Evolutionary conservation across 768 basidiomycete genomes (phyloP).

Genomic region (Pisolithus marmoratus): DNA sequence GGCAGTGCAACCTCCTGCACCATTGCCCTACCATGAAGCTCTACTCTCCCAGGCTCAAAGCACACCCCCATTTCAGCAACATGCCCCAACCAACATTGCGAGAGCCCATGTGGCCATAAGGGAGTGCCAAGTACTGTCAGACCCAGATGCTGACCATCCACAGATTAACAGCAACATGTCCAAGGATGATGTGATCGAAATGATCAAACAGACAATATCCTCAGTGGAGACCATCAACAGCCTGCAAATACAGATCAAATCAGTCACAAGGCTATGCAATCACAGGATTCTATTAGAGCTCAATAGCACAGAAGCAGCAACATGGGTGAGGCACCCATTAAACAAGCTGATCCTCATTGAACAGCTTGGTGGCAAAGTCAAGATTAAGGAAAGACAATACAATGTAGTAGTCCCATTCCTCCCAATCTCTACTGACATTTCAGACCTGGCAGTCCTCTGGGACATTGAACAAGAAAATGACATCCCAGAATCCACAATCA

Average conservation of each 20-base stretch:
- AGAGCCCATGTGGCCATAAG: too few species aligned
- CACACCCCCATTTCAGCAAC: too few species aligned
- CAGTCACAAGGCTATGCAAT: neutral
- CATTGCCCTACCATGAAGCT: too few species aligned
- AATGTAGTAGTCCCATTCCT: slow-evolving; percentile 17
- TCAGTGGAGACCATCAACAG: too few species aligned
- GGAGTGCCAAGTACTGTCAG: too few species aligned
- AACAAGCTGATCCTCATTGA: slow-evolving; percentile 6
- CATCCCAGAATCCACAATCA: slow-evolving; percentile 3
- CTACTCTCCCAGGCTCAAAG: too few species aligned
- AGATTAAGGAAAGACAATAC: neutral
- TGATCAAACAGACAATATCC: too few species aligned
- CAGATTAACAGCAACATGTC: too few species aligned
- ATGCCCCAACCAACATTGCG: too few species aligned
- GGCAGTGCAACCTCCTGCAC: too few species aligned
- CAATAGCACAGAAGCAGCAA: slow-evolving; percentile 2
- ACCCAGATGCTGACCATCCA: too few species aligned
- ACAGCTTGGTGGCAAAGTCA: neutral
- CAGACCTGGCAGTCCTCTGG: neutral
- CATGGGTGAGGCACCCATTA: slow-evolving; percentile 10
- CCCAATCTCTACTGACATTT: slow-evolving; percentile 11
- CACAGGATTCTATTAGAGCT: slow-evolving; percentile 13
- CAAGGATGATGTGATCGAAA: too few species aligned
- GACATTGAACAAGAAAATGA: slow-evolving; percentile 13
- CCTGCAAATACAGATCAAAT: neutral